Evolutionary conservation across 768 basidiomycete genomes (phyloP).

Genomic region (Phylloporus scabripes): DNA sequence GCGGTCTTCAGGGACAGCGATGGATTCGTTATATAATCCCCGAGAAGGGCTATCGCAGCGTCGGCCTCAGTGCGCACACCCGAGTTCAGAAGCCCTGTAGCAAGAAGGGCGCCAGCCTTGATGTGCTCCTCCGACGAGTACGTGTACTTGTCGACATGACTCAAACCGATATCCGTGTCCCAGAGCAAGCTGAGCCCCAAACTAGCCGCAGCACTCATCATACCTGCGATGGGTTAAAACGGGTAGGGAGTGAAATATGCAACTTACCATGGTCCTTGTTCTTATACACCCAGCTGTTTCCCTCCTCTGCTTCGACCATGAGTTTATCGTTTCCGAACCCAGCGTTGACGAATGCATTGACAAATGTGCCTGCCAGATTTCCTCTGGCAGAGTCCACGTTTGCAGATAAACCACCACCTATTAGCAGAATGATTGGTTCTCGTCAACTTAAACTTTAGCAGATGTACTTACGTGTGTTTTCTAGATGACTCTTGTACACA

Average conservation of each 20-base stretch:
- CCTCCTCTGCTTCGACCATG: conserved; percentile 95
- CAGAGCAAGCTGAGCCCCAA: conserved; percentile 90
- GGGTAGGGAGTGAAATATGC: background rate
- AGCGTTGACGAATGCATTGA: conserved; percentile 98
- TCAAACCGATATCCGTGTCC: conserved; percentile 93
- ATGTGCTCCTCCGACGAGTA: conserved; percentile 95
- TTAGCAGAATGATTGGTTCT: background rate
- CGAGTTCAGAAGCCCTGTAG: conserved; percentile 87
- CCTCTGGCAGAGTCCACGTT: conserved; percentile 91
- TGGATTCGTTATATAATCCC: conserved; percentile 85
- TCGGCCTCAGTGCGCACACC: conserved; percentile 91
- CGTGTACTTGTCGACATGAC: conserved; percentile 95
- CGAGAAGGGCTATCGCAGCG: conserved; percentile 83
- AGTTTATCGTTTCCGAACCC: conserved; percentile 98
- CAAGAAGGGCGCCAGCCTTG: conserved; percentile 95
- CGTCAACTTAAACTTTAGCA: background rate
- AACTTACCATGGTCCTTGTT: conserved; percentile 92
- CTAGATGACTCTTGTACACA: conserved; percentile 95
- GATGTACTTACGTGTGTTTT: conserved; percentile 66
- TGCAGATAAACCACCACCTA: conserved; percentile 61
- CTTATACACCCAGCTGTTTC: conserved; percentile 99
- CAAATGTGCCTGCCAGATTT: conserved; percentile 94
- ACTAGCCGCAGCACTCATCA: conserved; percentile 95
- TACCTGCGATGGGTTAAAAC: conserved; percentile 45
- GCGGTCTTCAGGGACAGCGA: conserved; percentile 78